These are phyloP conservation scores for Pestalotiopsis sp. DNA, from an alignment of 2,329 filamentous ascomycete species.

Conservation along the genomic window DNA sequence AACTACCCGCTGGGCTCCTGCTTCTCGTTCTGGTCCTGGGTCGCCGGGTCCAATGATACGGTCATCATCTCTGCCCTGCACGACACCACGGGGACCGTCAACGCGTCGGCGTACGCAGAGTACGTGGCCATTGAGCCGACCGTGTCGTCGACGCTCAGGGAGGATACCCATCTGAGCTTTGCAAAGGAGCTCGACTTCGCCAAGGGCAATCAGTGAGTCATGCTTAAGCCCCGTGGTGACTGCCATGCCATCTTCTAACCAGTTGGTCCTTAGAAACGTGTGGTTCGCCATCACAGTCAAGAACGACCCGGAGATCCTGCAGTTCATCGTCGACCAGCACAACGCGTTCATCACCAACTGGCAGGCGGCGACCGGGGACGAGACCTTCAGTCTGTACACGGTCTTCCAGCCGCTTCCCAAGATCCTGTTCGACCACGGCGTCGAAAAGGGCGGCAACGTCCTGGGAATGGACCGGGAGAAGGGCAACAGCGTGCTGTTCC, in stretches of 20 bases:
- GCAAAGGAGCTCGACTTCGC: slow-evolving; percentile 16
- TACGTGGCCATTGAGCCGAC: slow-evolving; percentile 18
- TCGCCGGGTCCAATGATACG: slow-evolving; percentile 11
- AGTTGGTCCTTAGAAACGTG: neutral
- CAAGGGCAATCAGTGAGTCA: slow-evolving; percentile 13
- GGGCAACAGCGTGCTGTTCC: slow-evolving; percentile 35
- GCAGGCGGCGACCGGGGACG: neutral
- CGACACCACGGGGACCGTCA: slow-evolving; percentile 17
- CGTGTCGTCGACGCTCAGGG: slow-evolving; percentile 14
- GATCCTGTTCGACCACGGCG: slow-evolving; percentile 34
- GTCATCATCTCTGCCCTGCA: slow-evolving; percentile 18
- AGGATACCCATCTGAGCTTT: slow-evolving; percentile 15
- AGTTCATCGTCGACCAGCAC: slow-evolving; percentile 41
- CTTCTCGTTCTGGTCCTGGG: slow-evolving; percentile 20
- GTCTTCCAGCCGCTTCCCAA: slow-evolving; percentile 41
- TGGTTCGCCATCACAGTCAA: slow-evolving; percentile 22
- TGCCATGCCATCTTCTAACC: neutral
- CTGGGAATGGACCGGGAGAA: slow-evolving; percentile 38
- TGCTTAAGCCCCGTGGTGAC: neutral
- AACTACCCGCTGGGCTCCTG: slow-evolving; percentile 17
- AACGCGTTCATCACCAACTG: slow-evolving; percentile 1
- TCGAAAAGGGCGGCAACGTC: slow-evolving; percentile 41
- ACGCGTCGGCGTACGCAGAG: slow-evolving; percentile 17
- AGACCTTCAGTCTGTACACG: neutral
- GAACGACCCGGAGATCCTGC: slow-evolving; percentile 30